phyloP scores from a whole-genome alignment of 2,329 filamentous ascomycete genomes.

The Epichloe bromicola region DNA sequence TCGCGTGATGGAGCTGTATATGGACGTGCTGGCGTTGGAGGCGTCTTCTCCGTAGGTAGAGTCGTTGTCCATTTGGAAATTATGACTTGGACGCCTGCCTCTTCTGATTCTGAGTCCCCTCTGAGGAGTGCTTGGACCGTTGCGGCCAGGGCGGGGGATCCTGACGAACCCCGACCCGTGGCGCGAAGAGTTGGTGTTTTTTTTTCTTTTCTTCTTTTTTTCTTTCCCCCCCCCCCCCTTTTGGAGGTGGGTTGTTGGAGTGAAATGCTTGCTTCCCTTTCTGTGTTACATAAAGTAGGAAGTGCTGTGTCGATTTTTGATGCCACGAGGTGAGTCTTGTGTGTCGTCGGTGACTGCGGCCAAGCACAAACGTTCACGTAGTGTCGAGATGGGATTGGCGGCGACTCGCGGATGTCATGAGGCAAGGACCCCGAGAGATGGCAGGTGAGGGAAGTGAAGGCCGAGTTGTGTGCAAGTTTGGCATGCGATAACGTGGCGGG shows the following conservation, averaged over 20 bases:
- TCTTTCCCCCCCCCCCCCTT: no score
- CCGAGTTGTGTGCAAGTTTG: no score
- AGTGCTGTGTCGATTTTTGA: no score
- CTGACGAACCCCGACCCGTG: background rate
- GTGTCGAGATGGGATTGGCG: background rate
- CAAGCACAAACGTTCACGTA: background rate
- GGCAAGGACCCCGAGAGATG: background rate
- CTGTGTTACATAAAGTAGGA: no score
- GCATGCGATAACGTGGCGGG: background rate
- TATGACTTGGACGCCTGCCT: background rate
- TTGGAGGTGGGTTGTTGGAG: background rate
- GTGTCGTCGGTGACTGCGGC: background rate
- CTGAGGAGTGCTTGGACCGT: background rate
- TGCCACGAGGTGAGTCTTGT: no score
- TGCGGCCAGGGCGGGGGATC: background rate
- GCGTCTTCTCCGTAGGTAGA: conserved; percentile 7
- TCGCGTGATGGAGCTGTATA: conserved; percentile 21
- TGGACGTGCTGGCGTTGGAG: conserved; percentile 11
- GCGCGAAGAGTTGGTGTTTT: background rate
- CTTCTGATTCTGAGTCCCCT: no score
- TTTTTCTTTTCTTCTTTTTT: background rate
- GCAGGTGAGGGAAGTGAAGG: no score
- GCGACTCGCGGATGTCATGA: background rate
- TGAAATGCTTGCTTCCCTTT: no score
- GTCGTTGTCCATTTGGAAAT: conserved; percentile 6